A percentile compares a stretch with the other conserved stretches of the same genome.
Evolutionary conservation across 805 yeast genomes (phyloP).

Genomic region (Starmerella etchellsii): DNA sequence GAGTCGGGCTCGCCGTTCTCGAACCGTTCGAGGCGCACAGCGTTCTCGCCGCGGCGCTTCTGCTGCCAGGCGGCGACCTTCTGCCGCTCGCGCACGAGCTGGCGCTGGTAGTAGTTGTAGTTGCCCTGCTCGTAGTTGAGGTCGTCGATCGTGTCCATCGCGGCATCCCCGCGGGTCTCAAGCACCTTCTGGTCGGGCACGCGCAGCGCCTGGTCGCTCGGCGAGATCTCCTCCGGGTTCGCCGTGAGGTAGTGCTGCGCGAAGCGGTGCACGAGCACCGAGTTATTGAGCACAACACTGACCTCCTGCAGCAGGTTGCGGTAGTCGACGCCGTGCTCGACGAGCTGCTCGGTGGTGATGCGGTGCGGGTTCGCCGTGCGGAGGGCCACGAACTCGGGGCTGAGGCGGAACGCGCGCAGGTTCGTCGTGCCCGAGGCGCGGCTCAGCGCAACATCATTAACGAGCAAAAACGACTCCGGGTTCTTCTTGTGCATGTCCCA

Average conservation of each 20-base stretch:
- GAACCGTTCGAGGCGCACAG: constrained; percentile 29
- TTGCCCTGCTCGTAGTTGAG: constrained; percentile 67
- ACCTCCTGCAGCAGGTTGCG: constrained; percentile 61
- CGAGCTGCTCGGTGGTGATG: constrained; percentile 54
- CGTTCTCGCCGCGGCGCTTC: constrained; percentile 53
- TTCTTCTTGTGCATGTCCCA: constrained; percentile 49
- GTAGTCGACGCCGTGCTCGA: constrained; percentile 46
- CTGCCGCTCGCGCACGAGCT: constrained; percentile 51
- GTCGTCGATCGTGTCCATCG: constrained; percentile 58
- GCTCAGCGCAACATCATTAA: constrained; percentile 55
- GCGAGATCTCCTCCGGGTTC: constrained; percentile 1
- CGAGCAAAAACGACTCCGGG: constrained; percentile 40
- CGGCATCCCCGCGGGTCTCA: constrained; percentile 41
- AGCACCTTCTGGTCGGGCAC: constrained; percentile 33
- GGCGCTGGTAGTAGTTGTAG: constrained; percentile 72
- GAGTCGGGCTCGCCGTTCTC: constrained; percentile 39
- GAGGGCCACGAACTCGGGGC: constrained; percentile 45
- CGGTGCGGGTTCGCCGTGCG: constrained; percentile 36
- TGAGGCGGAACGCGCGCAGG: constrained; percentile 56
- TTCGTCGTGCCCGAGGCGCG: constrained; percentile 44
- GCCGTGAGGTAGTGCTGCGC: constrained; percentile 25
- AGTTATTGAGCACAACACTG: constrained; percentile 52
- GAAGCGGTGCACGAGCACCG: constrained; percentile 49
- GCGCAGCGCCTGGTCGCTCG: constrained; percentile 30
- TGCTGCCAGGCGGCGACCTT: constrained; percentile 66